Percentiles rank a stretch among this genome's conserved stretches.
Conservation (phyloP, 2,329 filamentous ascomycete genomes). For the Apiospora malaysiana region DNA sequence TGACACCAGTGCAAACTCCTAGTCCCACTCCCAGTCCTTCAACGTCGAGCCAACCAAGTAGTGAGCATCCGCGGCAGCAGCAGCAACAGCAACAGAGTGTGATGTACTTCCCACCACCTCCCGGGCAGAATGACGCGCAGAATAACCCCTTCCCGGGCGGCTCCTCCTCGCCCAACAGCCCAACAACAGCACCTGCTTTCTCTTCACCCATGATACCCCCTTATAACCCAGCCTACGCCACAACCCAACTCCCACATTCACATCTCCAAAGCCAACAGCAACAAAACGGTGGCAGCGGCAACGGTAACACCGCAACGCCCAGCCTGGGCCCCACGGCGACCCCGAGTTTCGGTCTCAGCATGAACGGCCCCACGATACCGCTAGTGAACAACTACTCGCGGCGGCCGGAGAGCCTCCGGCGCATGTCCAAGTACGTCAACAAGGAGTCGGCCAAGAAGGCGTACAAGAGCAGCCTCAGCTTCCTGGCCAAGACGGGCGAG, state of each 20-base stretch:
- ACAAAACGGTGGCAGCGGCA: neutral
- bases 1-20: neutral
- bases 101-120: neutral
- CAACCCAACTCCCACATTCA: neutral
- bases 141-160: neutral
- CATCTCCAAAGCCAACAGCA: neutral
- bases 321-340: constrained; percentile 7
- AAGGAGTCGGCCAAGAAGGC: constrained; percentile 24
- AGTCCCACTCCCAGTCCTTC: too few species aligned
- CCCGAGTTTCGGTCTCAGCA: constrained; percentile 18
- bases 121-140: neutral
- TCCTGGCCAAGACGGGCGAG: constrained; percentile 20
- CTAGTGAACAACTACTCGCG: neutral
- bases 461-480: constrained; percentile 20
- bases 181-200: neutral
- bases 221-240: constrained; percentile 5
- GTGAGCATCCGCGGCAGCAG: neutral
- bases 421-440: constrained; percentile 19
- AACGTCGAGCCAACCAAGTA: neutral
- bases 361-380: constrained; percentile 8
- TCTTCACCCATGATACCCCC: constrained; percentile 3
- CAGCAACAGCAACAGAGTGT: neutral
- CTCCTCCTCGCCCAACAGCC: neutral
- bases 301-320: neutral
- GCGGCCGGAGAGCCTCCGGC: neutral